These are phyloP conservation scores for Thielaviopsis musarum DNA, from an alignment of 2,329 filamentous ascomycete genomes.

Conservation along the genomic window DNA sequence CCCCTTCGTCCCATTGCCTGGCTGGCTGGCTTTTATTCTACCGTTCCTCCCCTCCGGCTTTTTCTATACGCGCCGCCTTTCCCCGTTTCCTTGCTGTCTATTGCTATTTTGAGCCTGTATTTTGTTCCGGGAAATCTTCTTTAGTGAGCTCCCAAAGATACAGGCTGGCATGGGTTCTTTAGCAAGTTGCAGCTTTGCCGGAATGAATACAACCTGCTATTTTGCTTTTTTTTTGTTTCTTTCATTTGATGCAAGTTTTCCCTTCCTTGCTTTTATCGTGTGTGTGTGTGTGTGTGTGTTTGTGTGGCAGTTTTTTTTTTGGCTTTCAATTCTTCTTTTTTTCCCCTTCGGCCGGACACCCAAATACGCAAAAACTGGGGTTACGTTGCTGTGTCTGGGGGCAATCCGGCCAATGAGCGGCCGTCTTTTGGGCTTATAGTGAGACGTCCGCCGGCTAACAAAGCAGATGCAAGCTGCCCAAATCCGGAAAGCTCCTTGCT, in stretches of 20 bases:
- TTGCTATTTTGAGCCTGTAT: not conserved
- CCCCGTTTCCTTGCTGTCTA: not conserved
- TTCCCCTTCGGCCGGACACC: constrained; percentile 4
- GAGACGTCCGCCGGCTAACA: constrained; percentile 12
- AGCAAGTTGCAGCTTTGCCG: not conserved
- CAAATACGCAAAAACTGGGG: constrained; percentile 1
- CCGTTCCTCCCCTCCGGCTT: not conserved
- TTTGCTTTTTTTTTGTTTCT: not conserved
- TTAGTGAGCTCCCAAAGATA: not conserved
- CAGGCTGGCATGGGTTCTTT: not conserved
- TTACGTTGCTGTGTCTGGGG: not conserved
- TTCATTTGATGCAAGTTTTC: not conserved
- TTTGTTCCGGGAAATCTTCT: constrained; percentile 9
- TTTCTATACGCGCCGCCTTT: not conserved
- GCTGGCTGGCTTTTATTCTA: not conserved
- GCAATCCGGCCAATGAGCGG: not conserved
- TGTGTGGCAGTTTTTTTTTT: too few species aligned
- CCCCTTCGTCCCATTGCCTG: not conserved
- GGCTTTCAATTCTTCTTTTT: not conserved
- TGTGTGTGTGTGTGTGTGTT: not conserved
- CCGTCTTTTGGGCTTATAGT: constrained; percentile 1
- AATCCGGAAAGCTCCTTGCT: constrained; percentile 6
- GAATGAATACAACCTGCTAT: not conserved
- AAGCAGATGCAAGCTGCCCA: constrained; percentile 1
- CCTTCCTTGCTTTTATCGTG: not conserved